Evolutionary conservation across 2,329 filamentous ascomycete genomes (phyloP), one percentile per base, ranked within the genome.

Genomic region (Diaporthe nobilis): DNA sequence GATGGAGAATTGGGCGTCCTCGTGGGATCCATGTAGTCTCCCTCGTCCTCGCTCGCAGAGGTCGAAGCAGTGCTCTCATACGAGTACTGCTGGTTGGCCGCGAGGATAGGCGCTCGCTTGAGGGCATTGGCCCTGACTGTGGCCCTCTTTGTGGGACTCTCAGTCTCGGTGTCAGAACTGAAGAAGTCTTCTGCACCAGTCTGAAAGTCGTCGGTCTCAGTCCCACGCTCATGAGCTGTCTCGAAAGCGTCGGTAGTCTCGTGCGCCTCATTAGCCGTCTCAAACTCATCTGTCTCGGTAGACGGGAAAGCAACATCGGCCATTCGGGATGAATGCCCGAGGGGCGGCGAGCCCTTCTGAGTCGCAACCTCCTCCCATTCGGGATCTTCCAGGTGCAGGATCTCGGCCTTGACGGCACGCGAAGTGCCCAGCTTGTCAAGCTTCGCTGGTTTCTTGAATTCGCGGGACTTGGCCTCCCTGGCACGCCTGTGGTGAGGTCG

Each of bases 121-220:
- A 86, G 85, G 37, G 57, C 75, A 44, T 65, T 61, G 65, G 71
- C 71, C 53, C 76, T 73, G 44, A 51, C 44, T 31, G 76, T 83
- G 53, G 85, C 83, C 37, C 85, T 86, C 79, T 85, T 86, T 4
- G 86, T 85, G 3, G 85, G 87, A 73, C 88, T 90, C 83, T 98
- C 96, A 0, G 96, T 98, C 85, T 98, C 96, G 0, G 95, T 98
- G 77, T 95, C 95, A 74, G 92, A 94, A 81, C 93, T 95, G 22
- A 89, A 90, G 71, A 92, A 85, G 31, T 95, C 94, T 80, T 98
- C 97, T 22, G 92, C 91, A n/a, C 94, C 95, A 5, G 96, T 98
- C 83, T 98, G 94, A 90, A 98, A 98, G 78, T 95, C 95, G 79
- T 98, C 96, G 15, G 95, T 98, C 85, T 98, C 96, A 0, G 95